phyloP scores from a whole-genome alignment of 2,329 filamentous ascomycete species.

The Blumeriella jaapii region DNA sequence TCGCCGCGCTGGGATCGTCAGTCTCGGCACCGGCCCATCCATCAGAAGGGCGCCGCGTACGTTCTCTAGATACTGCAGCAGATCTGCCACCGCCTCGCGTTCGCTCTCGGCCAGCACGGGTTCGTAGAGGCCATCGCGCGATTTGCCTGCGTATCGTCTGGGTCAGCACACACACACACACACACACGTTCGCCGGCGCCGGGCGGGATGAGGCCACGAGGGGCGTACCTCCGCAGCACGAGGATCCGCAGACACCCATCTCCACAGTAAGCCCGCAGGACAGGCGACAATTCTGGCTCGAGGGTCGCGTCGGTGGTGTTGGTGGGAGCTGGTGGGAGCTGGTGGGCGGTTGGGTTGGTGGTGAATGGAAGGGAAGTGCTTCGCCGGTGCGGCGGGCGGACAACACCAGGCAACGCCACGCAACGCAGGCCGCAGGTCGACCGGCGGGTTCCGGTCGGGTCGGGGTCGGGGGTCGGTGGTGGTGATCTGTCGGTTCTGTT shows the following conservation, averaged over 20 bases:
- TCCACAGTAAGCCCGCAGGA: constrained; percentile 27
- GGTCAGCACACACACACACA: no score
- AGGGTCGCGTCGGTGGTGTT: constrained; percentile 20
- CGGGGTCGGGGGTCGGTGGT: constrained; percentile 8
- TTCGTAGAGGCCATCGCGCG: constrained; percentile 73
- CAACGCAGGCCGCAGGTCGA: constrained; percentile 18
- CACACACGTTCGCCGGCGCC: no score
- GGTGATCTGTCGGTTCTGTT: no score
- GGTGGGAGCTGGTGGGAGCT: constrained; percentile 19
- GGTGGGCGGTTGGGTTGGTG: no score
- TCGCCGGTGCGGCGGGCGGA: no score
- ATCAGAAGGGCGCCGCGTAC: constrained; percentile 35
- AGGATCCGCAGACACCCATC: constrained; percentile 53
- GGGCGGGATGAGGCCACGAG: no score
- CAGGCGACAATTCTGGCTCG: constrained; percentile 14
- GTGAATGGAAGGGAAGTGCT: no score
- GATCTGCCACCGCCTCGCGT: constrained; percentile 89
- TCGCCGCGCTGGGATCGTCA: constrained; percentile 57
- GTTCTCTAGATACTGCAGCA: constrained; percentile 93
- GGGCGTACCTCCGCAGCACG: constrained; percentile 45
- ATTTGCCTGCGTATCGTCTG: constrained; percentile 47
- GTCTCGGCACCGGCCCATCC: constrained; percentile 4
- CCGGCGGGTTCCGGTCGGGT: constrained; percentile 10
- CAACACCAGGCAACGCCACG: no score
- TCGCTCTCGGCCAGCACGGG: constrained; percentile 89